Base-by-base conservation (phyloP, 73 alveolate genomes). In the Stentor coeruleus region DNA sequence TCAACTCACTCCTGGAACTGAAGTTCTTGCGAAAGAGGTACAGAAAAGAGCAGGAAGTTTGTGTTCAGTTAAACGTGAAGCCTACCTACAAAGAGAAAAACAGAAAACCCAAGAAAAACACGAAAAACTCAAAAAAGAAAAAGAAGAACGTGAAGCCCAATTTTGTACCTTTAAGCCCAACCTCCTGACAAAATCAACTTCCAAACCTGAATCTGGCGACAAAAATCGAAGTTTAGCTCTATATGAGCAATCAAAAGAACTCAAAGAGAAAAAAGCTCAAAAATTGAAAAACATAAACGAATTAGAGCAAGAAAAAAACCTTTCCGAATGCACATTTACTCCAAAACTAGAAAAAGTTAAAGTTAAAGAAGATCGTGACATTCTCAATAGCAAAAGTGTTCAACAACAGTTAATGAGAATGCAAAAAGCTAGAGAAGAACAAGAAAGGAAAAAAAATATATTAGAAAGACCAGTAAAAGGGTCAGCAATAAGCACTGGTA, bases 381-480 rank as follows among this genome's bases (percentile, higher is more conserved):
- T 66, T 11, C 33, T 66, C 20, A 15, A 66, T 20, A 66, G 37
- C 40, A 66, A 66, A 66, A 31, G 79, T 20, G 79, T 66, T 20
- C 40, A 20, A 66, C 40, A 66, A 33, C n/a, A 20, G 37, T 26
- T 66, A 15, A 66, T 20, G n/a, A 66, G 79, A 31, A 66, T 66
- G 79, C n/a, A 31, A 33, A 66, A 40, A 2, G 79, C 42, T 20
- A 66, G 79, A 2, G 79, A 66, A 33, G 79, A 66, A 66, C 79
- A 66, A 33, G 79, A 66, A 2, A 1, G n/a, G 2, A 66, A 20
- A 66, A 66, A 66, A 66, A 66, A 66, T 66, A 66, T 66, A 40
- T 11, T 20, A 33, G 79, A 66, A 66, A 66, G 79, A 66, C n/a
- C n/a, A n/a, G n/a, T n/a, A n/a, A n/a, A n/a, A n/a, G n/a, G n/a